These are phyloP conservation scores for Gloeopeniophorella convolvens DNA, from an alignment of 768 basidiomycete species.

Conservation along the genomic window DNA sequence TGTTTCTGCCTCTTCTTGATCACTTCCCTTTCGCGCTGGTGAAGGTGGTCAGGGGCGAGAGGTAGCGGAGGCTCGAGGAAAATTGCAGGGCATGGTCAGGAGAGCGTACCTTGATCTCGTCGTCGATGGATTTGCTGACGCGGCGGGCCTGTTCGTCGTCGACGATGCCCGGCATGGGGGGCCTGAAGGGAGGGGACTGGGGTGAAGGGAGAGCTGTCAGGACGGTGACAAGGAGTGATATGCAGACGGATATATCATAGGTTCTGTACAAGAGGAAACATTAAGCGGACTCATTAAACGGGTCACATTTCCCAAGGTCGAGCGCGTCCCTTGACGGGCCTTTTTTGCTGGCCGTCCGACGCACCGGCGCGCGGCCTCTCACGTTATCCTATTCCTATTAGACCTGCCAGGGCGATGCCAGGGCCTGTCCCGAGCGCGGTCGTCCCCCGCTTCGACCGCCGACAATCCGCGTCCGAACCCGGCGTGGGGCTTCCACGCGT, in stretches of 20 bases:
- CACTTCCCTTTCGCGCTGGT: conserved; percentile 40
- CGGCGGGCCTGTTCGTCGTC: conserved; percentile 40
- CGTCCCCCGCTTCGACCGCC: no score
- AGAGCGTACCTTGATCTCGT: conserved; percentile 54
- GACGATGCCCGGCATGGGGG: conserved; percentile 17
- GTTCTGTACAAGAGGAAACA: conserved; percentile 14
- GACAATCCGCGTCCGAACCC: no score
- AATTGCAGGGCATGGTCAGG: no score
- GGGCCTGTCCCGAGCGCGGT: no score
- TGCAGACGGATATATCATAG: conserved; percentile 10
- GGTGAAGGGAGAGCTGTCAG: background rate
- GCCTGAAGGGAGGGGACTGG: background rate
- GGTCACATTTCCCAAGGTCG: conserved; percentile 17
- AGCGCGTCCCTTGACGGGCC: background rate
- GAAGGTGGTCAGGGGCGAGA: conserved; percentile 2
- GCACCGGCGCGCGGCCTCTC: background rate
- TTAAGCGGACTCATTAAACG: no score
- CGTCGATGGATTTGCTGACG: conserved; percentile 48
- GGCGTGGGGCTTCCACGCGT: no score
- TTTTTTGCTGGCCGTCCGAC: conserved; percentile 1
- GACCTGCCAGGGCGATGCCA: no score
- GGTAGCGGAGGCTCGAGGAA: background rate
- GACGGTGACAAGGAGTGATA: background rate
- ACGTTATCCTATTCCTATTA: background rate
- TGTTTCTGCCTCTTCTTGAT: conserved; percentile 39